Evolutionary conservation across 495 filamentous ascomycete species (phyloP), one percentile per base, ranked within the genome.

Genomic region (Wilcoxina mikolae): DNA sequence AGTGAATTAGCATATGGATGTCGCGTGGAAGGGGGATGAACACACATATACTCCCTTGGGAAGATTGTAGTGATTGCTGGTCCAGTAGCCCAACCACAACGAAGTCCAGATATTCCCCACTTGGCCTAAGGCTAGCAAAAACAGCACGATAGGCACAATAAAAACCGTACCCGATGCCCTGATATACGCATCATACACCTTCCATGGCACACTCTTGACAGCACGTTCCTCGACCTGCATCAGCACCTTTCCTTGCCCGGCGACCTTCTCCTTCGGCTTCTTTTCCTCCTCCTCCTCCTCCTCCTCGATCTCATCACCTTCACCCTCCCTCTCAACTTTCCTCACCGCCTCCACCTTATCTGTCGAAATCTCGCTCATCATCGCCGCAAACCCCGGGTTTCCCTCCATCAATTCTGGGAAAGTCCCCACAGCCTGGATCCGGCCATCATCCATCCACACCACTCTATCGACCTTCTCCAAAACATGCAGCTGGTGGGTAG

Each of bases 31-130:
- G 24, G 39, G 26, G 15, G 7, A 22, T 22, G 24, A 27, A 48
- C 60, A 44, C 18, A 62, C 60, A 56, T 95, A 95, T 33, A 73
- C 65, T 0, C 82, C 84, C 18, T 70, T 78, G 0, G 73, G 71
- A 58, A 79, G 83, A 9, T 74, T 69, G 58, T 78, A 86, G 58
- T 83, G 84, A 64, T 78, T 0, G 27, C 61, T 67, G 17, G 87
- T 90, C 90, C 90, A 96, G 68, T 78, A 96, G 0, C 87, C 86
- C 10, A 96, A 78, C 90, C 90, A 98, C 50, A 98, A 68, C 56
- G 79, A 87, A 10, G 87, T 94, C 57, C 76, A 76, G 51, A 98
- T 88, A 63, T 91, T 94, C 51, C 81, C 77, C 17, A 80, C 85
- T 59, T 94, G 88, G 0, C 83, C 78, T 10, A 84, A 54, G 1